Base-by-base conservation (phyloP, 495 filamentous ascomycete genomes). In the Copromyces sp. region DNA sequence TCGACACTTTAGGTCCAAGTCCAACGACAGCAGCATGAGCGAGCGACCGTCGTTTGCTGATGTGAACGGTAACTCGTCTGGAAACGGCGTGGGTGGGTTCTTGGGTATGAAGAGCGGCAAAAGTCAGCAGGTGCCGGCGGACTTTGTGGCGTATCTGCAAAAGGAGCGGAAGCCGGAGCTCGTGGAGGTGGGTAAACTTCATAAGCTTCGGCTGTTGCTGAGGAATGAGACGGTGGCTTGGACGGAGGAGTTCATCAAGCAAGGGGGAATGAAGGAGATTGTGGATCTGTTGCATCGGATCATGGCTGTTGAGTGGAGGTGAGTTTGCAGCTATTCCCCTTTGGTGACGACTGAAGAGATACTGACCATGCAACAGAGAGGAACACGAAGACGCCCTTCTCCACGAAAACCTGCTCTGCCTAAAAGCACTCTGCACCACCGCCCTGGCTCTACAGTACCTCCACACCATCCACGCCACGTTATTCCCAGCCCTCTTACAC, bases 231-330 rank as follows among this genome's bases (percentile, higher is more conserved):
- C 94, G 4, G 91, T 99, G 3, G 88, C 89, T 20, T 99, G 96
- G 96, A 95, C 96, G 2, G 93, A 98, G 76, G 86, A 88, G 8
- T 99, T 99, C 80, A 92, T 98, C 75, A 84, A 88, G 29, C 87
- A 93, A 75, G 94, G 94, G 20, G 95, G 95, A 37, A 97, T 98
- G 94, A 87, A 90, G 76, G 94, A 97, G 78, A 92, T 98, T 70
- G 90, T 97, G 38, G 89, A 87, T 68, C 84, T 99, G 70, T 83
- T 98, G 72, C 90, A 97, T 75, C 88, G 95, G 16, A 97, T 93
- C 69, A 94, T 98, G 88, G 90, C 92, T 70, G 89, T 99, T 70
- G 96, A 97, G 80, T 99, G 95, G 95, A 91, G 94, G 93, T 95
- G 87, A 77, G 90, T 84, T 38, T 32, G 8, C 39, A n/a, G 69